These are phyloP conservation scores for Termitomyces sp. DNA, from an alignment of 768 basidiomycete species.

Conservation along the genomic window DNA sequence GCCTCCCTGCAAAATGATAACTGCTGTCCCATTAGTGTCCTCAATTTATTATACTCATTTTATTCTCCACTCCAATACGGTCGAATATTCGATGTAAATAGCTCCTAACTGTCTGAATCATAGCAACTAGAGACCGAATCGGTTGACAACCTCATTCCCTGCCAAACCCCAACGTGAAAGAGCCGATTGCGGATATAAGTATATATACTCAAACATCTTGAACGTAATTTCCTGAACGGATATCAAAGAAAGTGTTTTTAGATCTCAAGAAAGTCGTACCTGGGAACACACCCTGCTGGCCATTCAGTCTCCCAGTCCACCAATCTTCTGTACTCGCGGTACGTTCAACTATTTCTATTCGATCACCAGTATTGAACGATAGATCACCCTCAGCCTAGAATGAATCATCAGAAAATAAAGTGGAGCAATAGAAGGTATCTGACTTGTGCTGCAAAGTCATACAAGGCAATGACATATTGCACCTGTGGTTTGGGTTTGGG, in stretches of 20 bases:
- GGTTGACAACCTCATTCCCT: not conserved
- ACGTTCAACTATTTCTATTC: constrained; percentile 85
- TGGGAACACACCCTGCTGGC: constrained; percentile 85
- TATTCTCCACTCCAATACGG: not conserved
- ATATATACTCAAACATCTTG: constrained; percentile 33
- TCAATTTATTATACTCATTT: not conserved
- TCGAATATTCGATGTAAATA: not conserved
- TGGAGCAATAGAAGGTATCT: constrained; percentile 10
- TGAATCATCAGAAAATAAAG: constrained; percentile 1
- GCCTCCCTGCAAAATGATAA: not conserved
- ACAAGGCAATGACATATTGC: constrained; percentile 87
- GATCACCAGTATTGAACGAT: constrained; percentile 83
- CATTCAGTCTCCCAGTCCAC: constrained; percentile 93
- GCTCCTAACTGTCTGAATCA: not conserved
- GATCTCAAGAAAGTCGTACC: constrained; percentile 35
- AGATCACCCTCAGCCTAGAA: constrained; percentile 84
- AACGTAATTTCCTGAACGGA: constrained; percentile 57
- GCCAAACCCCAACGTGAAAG: not conserved
- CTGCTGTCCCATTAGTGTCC: not conserved
- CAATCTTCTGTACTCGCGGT: constrained; percentile 85
- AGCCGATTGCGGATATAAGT: not conserved
- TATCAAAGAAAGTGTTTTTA: constrained; percentile 4
- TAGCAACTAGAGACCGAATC: not conserved
- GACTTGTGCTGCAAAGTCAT: constrained; percentile 91
- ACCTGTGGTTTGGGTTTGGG: constrained; percentile 72